Evolutionary conservation across 2,329 filamentous ascomycete genomes (phyloP).

Genomic region (Claviceps pusilla): DNA sequence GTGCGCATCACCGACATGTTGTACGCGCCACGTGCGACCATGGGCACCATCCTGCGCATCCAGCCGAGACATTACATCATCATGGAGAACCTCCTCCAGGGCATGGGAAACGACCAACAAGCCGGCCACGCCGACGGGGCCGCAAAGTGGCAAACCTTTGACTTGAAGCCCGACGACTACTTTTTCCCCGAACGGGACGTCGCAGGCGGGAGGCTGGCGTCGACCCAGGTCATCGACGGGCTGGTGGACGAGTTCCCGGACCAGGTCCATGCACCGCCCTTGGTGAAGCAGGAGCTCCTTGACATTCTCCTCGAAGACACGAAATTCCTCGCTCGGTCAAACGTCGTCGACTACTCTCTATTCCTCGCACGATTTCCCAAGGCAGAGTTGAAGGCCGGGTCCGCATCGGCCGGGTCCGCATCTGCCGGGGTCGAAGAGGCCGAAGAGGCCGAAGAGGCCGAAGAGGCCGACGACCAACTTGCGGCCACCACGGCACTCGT

Average conservation of each 20-base stretch:
- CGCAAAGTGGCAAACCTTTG: conserved; percentile 50
- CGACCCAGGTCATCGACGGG: conserved; percentile 48
- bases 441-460: background rate
- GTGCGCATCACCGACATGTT: conserved; percentile 60
- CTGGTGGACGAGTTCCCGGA: conserved; percentile 54
- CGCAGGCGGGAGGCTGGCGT: conserved; percentile 45
- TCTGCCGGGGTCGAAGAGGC: too few species aligned
- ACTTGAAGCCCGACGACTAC: conserved; percentile 59
- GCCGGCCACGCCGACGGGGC: conserved; percentile 15
- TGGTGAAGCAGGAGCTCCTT: conserved; percentile 41
- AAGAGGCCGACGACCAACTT: background rate
- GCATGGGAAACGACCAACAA: conserved; percentile 29
- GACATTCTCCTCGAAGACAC: conserved; percentile 46
- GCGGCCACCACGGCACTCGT: background rate
- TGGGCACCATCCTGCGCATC: conserved; percentile 44
- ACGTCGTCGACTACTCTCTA: conserved; percentile 62
- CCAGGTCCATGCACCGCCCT: conserved; percentile 41
- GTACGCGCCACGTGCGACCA: conserved; percentile 34
- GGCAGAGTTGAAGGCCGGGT: conserved; percentile 3
- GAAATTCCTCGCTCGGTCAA: conserved; percentile 41
- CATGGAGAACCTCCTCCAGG: conserved; percentile 62
- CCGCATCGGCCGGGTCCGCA: background rate
- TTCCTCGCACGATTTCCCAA: conserved; percentile 44
- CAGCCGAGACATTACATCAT: conserved; percentile 59
- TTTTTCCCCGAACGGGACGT: conserved; percentile 65